Conservation (phyloP, 1,139 yeast genomes). For the Pneumocystis carinii region DNA sequence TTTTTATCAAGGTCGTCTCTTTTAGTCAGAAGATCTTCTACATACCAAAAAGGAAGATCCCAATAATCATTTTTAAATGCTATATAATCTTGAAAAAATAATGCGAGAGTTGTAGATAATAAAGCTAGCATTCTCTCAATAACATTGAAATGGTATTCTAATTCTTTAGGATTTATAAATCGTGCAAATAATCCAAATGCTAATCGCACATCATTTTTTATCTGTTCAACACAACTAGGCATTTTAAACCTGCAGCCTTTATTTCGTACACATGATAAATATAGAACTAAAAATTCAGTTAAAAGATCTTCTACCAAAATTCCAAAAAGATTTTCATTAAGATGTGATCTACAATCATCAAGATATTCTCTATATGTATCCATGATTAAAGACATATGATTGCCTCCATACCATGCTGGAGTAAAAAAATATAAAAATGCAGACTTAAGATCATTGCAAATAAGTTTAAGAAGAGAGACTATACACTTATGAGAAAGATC, state of each 20-base stretch:
- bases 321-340: constrained; percentile 37
- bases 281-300: constrained; percentile 35
- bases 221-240: constrained; percentile 11
- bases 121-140: constrained; percentile 11
- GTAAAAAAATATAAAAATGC: constrained; percentile 37
- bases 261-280: constrained; percentile 33
- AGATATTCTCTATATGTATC: constrained; percentile 25
- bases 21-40: constrained; percentile 8
- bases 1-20: constrained; percentile 10
- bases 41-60: constrained; percentile 9
- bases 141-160: constrained; percentile 9
- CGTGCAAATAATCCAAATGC: constrained; percentile 10
- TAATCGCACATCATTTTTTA: constrained; percentile 9
- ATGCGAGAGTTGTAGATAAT: constrained; percentile 4
- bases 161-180: constrained; percentile 6
- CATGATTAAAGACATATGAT: constrained; percentile 23
- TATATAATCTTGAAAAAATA: constrained; percentile 7
- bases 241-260: constrained; percentile 13
- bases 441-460: constrained; percentile 50
- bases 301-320: constrained; percentile 39
- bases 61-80: constrained; percentile 7
- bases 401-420: constrained; percentile 31
- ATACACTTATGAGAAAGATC: constrained; percentile 59
- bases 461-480: constrained; percentile 46
- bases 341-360: constrained; percentile 34